phyloP scores from a whole-genome alignment of 352 stramenopile genomes.

The Phytopythium boreale region DNA sequence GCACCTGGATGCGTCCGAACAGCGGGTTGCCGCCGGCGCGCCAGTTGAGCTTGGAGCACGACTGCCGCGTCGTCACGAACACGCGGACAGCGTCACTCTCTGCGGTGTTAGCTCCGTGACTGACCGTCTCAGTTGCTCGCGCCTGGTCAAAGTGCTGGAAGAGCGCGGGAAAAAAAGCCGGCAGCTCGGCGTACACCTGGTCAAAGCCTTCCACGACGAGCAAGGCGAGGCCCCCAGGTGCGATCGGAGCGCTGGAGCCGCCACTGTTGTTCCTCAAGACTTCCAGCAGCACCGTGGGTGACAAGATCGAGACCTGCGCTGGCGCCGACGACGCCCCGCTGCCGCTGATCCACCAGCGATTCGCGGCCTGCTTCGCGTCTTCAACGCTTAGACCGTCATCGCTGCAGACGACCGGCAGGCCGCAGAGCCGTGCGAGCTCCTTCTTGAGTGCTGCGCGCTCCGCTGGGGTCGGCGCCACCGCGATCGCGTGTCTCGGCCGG shows the following conservation, averaged over 20 bases:
- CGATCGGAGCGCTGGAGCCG: slow-evolving; percentile 4
- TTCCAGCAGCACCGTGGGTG: slow-evolving; percentile 40
- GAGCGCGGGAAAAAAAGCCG: slow-evolving; percentile 46
- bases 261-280: slow-evolving; percentile 21
- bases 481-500: slow-evolving; percentile 24
- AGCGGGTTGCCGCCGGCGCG: slow-evolving; percentile 45
- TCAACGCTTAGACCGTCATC: slow-evolving; percentile 5
- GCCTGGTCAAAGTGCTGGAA: slow-evolving; percentile 25
- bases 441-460: slow-evolving; percentile 26
- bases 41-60: slow-evolving; percentile 54
- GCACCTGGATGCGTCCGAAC: slow-evolving; percentile 52
- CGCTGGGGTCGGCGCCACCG: slow-evolving; percentile 31
- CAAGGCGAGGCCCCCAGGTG: slow-evolving; percentile 30
- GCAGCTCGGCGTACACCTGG: slow-evolving; percentile 53
- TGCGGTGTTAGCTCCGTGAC: not conserved
- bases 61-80: slow-evolving; percentile 54
- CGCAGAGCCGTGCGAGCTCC: slow-evolving; percentile 46
- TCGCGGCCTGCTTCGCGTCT: not conserved
- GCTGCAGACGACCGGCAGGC: slow-evolving; percentile 32
- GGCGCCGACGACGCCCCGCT: not conserved
- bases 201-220: slow-evolving; percentile 69
- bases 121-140: slow-evolving; percentile 8
- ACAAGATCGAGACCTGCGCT: slow-evolving; percentile 36
- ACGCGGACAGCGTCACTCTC: slow-evolving; percentile 25
- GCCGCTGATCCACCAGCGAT: slow-evolving; percentile 14